phyloP scores from a whole-genome alignment of 495 filamentous ascomycete species.

The Jackrogersella multiformis region DNA sequence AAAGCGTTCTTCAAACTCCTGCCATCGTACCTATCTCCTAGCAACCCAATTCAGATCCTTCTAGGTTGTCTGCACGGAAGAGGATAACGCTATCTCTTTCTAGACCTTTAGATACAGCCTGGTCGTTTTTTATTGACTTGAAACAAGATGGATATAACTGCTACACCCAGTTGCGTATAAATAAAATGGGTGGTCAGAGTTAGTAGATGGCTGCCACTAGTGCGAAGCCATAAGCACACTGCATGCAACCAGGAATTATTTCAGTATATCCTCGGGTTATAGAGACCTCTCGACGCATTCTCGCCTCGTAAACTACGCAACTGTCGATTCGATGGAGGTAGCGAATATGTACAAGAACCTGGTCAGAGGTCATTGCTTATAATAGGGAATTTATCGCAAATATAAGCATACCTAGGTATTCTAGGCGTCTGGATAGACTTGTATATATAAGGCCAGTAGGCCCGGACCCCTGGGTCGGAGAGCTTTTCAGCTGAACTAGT shows the following conservation, averaged over 20 bases:
- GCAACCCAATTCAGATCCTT: no score
- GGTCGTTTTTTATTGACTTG: no score
- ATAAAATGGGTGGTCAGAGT: not conserved
- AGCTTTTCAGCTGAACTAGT: constrained; percentile 9
- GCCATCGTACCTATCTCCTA: no score
- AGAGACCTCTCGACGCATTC: not conserved
- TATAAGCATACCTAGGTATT: not conserved
- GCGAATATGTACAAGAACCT: constrained; percentile 1
- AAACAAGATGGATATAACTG: no score
- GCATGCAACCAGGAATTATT: not conserved
- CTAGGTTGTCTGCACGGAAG: no score
- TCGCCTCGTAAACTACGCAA: not conserved
- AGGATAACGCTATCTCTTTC: not conserved
- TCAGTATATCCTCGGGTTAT: not conserved
- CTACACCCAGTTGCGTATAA: not conserved
- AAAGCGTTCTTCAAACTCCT: no score
- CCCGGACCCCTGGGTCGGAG: constrained; percentile 8
- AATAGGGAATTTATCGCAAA: not conserved
- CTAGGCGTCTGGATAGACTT: not conserved
- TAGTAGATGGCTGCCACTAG: no score
- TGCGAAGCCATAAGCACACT: no score
- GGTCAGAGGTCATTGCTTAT: not conserved
- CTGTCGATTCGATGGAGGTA: not conserved
- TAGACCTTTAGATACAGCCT: no score
- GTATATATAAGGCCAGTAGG: not conserved